Evolutionary conservation across 306 rosid species (phyloP).

Genomic region (Comarum palustre): DNA sequence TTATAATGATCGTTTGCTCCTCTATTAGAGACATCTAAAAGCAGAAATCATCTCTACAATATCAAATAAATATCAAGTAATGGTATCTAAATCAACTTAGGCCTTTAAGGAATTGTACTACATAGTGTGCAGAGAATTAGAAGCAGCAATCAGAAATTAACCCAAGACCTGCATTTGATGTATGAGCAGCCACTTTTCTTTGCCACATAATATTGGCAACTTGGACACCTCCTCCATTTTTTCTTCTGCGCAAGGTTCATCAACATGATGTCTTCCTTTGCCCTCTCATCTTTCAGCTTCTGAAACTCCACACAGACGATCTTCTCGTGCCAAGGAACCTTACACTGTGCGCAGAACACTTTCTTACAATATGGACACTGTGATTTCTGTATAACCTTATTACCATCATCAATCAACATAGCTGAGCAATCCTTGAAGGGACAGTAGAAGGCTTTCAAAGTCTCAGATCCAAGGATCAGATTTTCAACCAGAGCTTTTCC

Average conservation of each 20-base stretch:
- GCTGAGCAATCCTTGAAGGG: slow-evolving; percentile 58
- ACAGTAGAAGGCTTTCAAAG: slow-evolving; percentile 32
- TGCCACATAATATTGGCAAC: slow-evolving; percentile 40
- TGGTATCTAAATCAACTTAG: not conserved
- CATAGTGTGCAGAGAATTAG: slow-evolving; percentile 1
- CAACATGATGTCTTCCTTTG: slow-evolving; percentile 25
- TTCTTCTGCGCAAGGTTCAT: slow-evolving; percentile 31
- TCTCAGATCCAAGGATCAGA: slow-evolving; percentile 14
- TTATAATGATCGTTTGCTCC: not conserved
- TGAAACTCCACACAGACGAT: slow-evolving; percentile 34
- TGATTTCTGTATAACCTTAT: not conserved
- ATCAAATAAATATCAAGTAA: not conserved
- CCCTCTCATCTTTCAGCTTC: slow-evolving; percentile 27
- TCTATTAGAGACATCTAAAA: not conserved
- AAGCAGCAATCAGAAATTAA: not conserved
- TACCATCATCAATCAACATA: slow-evolving; percentile 23
- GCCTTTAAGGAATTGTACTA: not conserved
- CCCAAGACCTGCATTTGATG: slow-evolving; percentile 47
- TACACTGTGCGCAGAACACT: slow-evolving; percentile 46
- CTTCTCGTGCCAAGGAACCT: slow-evolving; percentile 53
- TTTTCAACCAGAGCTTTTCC: slow-evolving; percentile 38
- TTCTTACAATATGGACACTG: slow-evolving; percentile 54
- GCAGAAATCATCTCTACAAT: not conserved
- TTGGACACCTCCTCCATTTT: slow-evolving; percentile 59
- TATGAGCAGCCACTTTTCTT: slow-evolving; percentile 41